A percentile compares a stretch with the other conserved stretches of the same genome.
These are phyloP conservation scores for Saksenaea oblongispora DNA, from an alignment of 371 early-diverging fungal species.

Conservation along the genomic window DNA sequence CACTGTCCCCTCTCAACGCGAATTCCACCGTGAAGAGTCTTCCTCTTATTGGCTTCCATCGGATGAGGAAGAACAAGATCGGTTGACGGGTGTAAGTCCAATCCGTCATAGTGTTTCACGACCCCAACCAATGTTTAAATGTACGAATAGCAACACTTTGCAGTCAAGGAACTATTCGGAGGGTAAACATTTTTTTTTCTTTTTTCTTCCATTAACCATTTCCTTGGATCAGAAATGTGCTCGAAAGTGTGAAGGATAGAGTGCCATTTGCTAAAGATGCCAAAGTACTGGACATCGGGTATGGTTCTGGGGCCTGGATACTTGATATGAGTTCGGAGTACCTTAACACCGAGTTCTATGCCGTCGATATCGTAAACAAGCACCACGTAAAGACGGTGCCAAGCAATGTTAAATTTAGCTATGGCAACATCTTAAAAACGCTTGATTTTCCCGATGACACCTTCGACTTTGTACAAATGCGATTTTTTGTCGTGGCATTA, in stretches of 20 bases:
- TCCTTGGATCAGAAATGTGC: too few species aligned
- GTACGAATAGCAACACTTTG: constrained; percentile 33
- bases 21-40: too few species aligned
- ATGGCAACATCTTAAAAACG: constrained; percentile 33
- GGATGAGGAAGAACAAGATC: constrained; percentile 51
- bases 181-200: constrained; percentile 22
- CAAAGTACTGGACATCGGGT: constrained; percentile 26
- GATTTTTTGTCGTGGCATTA: constrained; percentile 40
- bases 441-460: constrained; percentile 43
- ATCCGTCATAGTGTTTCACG: background rate
- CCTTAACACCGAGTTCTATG: constrained; percentile 22
- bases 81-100: constrained; percentile 40
- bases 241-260: too few species aligned
- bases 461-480: constrained; percentile 52
- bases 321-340: constrained; percentile 4
- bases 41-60: constrained; percentile 40
- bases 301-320: constrained; percentile 25
- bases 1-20: too few species aligned
- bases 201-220: too few species aligned
- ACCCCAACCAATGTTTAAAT: background rate
- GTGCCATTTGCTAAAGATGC: constrained; percentile 12
- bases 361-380: constrained; percentile 26
- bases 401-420: constrained; percentile 41
- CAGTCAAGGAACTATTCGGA: constrained; percentile 25
- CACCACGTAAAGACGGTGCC: constrained; percentile 33